Evolutionary conservation across 139 green algal species (phyloP), one percentile per base, ranked within the genome.

Genomic region (Chlorella sp.): DNA sequence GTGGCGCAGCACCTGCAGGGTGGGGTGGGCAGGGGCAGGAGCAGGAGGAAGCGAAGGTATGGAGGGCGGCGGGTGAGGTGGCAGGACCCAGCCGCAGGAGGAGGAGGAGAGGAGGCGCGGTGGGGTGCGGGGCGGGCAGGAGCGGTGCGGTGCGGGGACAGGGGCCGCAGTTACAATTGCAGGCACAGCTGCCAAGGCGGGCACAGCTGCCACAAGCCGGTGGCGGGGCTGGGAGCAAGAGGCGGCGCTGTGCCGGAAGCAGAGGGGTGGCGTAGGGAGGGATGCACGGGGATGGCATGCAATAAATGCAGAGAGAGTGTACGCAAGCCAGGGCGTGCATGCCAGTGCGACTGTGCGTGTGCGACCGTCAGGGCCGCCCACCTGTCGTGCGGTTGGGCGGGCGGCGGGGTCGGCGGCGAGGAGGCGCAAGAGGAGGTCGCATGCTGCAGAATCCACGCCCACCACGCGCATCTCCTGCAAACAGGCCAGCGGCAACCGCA

Each of bases 371-470:
- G 60, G 60, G 60, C 60, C 60, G 36, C 85, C 18, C 40, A 89
- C 85, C 86, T 89, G 73, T 53, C 75, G 32, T 5, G 91, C 91
- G 40, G 69, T 71, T 48, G 76, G 83, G 32, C 91, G 75, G 36
- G 91, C 88, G 0, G 91, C 91, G 26, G 91, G 91, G 90, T 93
- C 91, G 32, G 83, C 91, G 22, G 66, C 21, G 32, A 93, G 88
- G 36, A 93, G 88, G 81, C 83, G 48, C 42, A 90, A 26, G 78
- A 93, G 71, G 24, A 93, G 75, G 32, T 87, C 66, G 32, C 71
- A 68, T 12, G 88, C 75, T 3, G 30, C 39, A 42, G 22, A 36
- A 40, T 92, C 88, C 61, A 93, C 81, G 26, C 91, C 91, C 2
- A 93, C 28, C 53, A 89, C 57, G 0, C 82, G 78, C 87, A 86